These are phyloP conservation scores for Blastobotrys robertii DNA, from an alignment of 805 yeast species.

Conservation along the genomic window DNA sequence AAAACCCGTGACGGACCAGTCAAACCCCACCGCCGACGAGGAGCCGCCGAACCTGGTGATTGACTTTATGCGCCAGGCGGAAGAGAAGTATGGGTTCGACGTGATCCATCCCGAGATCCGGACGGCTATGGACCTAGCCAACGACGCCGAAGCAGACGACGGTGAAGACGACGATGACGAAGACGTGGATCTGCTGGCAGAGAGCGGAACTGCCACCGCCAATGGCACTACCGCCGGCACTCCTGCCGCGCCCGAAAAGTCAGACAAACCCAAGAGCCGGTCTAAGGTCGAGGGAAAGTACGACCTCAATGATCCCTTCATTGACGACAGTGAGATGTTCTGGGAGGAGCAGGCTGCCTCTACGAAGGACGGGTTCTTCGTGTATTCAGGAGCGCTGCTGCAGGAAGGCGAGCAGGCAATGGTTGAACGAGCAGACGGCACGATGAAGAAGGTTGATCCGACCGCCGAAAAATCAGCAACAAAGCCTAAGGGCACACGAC, in stretches of 20 bases:
- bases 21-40: too few species aligned
- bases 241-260: neutral
- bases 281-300: constrained; percentile 82
- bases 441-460: constrained; percentile 23
- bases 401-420: constrained; percentile 30
- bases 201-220: constrained; percentile 2
- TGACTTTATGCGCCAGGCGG: constrained; percentile 65
- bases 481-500: constrained; percentile 1
- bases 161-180: constrained; percentile 23
- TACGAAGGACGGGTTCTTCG: constrained; percentile 92
- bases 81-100: constrained; percentile 77
- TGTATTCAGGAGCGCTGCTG: constrained; percentile 82
- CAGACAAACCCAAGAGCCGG: constrained; percentile 38
- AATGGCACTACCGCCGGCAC: constrained; percentile 4
- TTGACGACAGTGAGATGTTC: constrained; percentile 84
- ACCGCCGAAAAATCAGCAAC: constrained; percentile 5
- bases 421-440: constrained; percentile 38
- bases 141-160: constrained; percentile 37
- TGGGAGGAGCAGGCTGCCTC: constrained; percentile 93
- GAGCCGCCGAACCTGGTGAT: constrained; percentile 21
- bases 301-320: constrained; percentile 89
- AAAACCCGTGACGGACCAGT: too few species aligned
- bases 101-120: constrained; percentile 58
- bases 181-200: constrained; percentile 13
- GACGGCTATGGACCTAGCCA: constrained; percentile 36